These are phyloP conservation scores for Amanita subjunquillea DNA, from an alignment of 768 basidiomycete species.

Conservation along the genomic window DNA sequence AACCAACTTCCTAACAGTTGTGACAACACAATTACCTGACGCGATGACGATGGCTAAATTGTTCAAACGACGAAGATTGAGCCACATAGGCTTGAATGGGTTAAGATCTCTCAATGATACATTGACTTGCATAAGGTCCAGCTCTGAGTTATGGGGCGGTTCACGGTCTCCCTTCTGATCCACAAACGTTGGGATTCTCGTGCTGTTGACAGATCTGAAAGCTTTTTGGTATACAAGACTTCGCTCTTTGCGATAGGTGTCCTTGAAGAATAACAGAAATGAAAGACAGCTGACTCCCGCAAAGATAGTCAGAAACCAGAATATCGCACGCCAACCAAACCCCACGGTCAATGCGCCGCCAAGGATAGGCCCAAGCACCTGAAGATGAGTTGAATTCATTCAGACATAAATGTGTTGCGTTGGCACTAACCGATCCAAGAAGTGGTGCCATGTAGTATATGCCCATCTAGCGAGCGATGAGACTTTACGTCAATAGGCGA, in stretches of 20 bases:
- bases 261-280: conserved; percentile 49
- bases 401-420: background rate
- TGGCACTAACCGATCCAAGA: conserved; percentile 44
- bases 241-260: conserved; percentile 77
- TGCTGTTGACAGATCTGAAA: conserved; percentile 23
- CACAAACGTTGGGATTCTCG: conserved; percentile 11
- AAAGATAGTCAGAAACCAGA: conserved; percentile 72
- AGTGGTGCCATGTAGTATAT: conserved; percentile 74
- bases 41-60: conserved; percentile 58
- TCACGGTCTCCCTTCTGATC: conserved; percentile 5
- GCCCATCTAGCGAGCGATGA: conserved; percentile 41
- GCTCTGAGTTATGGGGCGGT: background rate
- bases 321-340: conserved; percentile 71
- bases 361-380: conserved; percentile 58
- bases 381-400: background rate
- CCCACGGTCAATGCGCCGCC: conserved; percentile 59
- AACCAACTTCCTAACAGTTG: background rate
- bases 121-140: conserved; percentile 22
- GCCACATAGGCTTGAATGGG: conserved; percentile 51
- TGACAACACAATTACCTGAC: conserved; percentile 34
- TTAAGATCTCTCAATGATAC: conserved; percentile 66
- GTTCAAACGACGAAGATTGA: conserved; percentile 49
- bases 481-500: background rate
- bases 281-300: conserved; percentile 42
- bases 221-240: conserved; percentile 72